phyloP scores from a whole-genome alignment of 129 eudicot genomes.

The Escallonia rubra region DNA sequence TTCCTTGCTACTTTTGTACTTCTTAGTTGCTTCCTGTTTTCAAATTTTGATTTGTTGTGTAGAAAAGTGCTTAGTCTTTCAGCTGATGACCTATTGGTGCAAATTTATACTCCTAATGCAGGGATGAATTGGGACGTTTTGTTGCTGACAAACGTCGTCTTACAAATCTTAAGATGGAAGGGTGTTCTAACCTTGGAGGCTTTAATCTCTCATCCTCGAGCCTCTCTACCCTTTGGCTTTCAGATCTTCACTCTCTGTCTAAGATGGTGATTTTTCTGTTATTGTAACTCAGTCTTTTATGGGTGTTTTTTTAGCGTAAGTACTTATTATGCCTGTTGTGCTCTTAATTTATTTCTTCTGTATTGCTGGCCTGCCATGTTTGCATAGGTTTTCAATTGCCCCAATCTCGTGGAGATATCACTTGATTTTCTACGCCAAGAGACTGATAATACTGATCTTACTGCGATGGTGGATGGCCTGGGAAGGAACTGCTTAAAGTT shows the following conservation, averaged over 20 bases:
- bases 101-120: conserved; percentile 10
- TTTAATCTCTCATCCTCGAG: conserved; percentile 59
- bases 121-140: conserved; percentile 95
- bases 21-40: background rate
- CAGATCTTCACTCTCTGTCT: conserved; percentile 81
- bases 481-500: conserved; percentile 79
- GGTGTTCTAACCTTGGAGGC: conserved; percentile 79
- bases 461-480: conserved; percentile 56
- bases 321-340: background rate
- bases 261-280: conserved; percentile 52
- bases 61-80: background rate
- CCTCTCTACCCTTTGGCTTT: conserved; percentile 83
- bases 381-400: conserved; percentile 75
- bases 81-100: background rate
- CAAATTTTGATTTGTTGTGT: too few species aligned
- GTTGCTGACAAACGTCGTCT: conserved; percentile 76
- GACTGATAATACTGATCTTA: conserved; percentile 71
- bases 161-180: conserved; percentile 80
- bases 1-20: background rate
- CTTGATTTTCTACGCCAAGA: conserved; percentile 78
- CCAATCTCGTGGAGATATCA: conserved; percentile 75
- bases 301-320: background rate
- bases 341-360: conserved; percentile 1
- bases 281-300: background rate
- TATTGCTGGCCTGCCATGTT: conserved; percentile 1